These are phyloP conservation scores for Coniochaeta sp. DNA, from an alignment of 2,329 filamentous ascomycete genomes.

Conservation along the genomic window DNA sequence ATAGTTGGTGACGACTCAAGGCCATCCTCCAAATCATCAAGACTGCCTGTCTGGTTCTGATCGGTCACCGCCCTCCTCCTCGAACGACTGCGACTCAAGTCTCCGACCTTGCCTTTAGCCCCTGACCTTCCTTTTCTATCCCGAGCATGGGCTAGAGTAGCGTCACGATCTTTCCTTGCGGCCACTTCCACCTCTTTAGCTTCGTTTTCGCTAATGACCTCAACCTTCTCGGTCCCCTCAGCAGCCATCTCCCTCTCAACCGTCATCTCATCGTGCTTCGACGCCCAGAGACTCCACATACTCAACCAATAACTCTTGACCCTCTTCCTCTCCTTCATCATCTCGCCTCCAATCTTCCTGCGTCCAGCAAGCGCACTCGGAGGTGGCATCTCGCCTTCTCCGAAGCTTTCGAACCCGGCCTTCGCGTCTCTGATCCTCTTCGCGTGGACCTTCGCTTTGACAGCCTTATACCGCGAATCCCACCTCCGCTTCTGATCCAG, in stretches of 20 bases:
- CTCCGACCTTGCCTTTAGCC: background rate
- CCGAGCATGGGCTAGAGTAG: background rate
- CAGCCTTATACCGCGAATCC: constrained; percentile 63
- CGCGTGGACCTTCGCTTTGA: constrained; percentile 66
- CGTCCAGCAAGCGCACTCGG: constrained; percentile 76
- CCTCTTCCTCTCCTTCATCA: constrained; percentile 45
- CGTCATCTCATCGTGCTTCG: constrained; percentile 76
- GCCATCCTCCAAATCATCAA: background rate
- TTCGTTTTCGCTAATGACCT: constrained; percentile 19
- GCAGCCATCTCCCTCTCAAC: constrained; percentile 47
- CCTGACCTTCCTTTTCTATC: background rate
- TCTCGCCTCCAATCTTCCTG: constrained; percentile 39
- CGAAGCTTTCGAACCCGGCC: constrained; percentile 63
- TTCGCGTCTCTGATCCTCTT: constrained; percentile 66
- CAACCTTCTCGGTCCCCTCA: constrained; percentile 26
- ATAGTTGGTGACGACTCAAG: constrained; percentile 4
- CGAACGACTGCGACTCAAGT: background rate
- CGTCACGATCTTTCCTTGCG: background rate
- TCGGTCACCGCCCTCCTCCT: background rate
- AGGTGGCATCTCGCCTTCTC: constrained; percentile 68
- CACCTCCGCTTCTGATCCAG: constrained; percentile 64
- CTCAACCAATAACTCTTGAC: constrained; percentile 62
- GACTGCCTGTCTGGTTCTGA: constrained; percentile 1
- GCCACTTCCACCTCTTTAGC: background rate
- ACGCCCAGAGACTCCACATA: constrained; percentile 83